phyloP scores from a whole-genome alignment of 768 basidiomycete genomes.

The Astraeus odoratus region DNA sequence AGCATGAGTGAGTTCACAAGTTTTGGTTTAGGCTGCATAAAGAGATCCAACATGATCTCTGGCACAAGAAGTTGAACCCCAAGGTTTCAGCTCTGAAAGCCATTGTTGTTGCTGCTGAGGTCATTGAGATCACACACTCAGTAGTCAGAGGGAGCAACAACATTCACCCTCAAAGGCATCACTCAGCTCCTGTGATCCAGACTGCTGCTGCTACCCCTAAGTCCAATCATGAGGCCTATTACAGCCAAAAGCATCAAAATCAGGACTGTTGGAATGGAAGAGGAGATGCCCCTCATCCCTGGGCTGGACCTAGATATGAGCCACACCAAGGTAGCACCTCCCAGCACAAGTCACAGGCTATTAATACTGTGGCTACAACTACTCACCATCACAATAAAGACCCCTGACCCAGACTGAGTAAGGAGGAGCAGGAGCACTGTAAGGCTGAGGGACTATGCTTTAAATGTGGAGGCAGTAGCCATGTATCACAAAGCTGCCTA shows the following conservation, averaged over 20 bases:
- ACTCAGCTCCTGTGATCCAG: too few species aligned
- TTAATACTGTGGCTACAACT: background rate
- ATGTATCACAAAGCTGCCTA: background rate
- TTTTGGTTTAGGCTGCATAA: conserved; percentile 29
- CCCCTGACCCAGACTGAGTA: too few species aligned
- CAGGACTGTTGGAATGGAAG: background rate
- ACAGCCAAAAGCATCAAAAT: too few species aligned
- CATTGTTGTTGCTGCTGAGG: conserved; percentile 22
- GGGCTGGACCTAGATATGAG: background rate
- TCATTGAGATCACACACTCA: conserved; percentile 25
- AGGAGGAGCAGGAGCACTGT: background rate
- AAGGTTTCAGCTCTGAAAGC: conserved; percentile 18
- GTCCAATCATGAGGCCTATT: too few species aligned
- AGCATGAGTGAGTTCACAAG: conserved; percentile 23
- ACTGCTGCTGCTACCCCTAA: background rate
- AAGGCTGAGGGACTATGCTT: too few species aligned
- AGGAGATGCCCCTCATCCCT: background rate
- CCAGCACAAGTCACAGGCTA: too few species aligned
- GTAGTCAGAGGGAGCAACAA: background rate
- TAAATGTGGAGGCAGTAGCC: too few species aligned
- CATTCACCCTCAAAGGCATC: background rate
- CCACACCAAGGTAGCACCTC: background rate
- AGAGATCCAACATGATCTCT: conserved; percentile 23
- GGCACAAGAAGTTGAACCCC: conserved; percentile 23
- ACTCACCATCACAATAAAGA: background rate